Percentiles rank a stretch among this genome's conserved stretches.
Conservation (phyloP, 768 basidiomycete species). For the Tricholoma saponaceum region DNA sequence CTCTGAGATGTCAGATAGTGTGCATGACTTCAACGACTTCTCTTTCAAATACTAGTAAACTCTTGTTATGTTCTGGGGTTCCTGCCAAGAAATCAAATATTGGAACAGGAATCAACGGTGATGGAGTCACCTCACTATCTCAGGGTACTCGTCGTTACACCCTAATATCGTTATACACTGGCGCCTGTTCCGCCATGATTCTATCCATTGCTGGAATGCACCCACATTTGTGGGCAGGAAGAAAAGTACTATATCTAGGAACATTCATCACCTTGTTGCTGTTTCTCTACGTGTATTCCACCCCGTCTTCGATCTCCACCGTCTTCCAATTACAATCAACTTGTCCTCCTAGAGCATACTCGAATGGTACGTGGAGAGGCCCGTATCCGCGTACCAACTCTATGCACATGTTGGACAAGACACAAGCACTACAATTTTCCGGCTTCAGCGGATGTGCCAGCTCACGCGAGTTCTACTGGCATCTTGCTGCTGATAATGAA, state of each 20-base stretch:
- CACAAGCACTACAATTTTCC: slow-evolving; percentile 48
- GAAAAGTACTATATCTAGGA: slow-evolving; percentile 15
- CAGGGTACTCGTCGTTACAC: background rate
- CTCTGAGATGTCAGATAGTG: too few relatives aligned
- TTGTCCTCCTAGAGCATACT: slow-evolving; percentile 31
- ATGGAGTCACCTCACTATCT: background rate
- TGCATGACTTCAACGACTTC: background rate
- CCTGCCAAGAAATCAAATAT: background rate
- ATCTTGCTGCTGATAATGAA: slow-evolving; percentile 49
- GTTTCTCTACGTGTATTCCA: slow-evolving; percentile 21
- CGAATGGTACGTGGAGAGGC: slow-evolving; percentile 34
- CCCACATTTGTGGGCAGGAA: slow-evolving; percentile 17
- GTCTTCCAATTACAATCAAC: slow-evolving; percentile 8
- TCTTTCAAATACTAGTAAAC: background rate
- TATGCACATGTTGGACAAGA: slow-evolving; percentile 28
- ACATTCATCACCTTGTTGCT: slow-evolving; percentile 16
- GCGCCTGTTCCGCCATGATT: slow-evolving; percentile 3
- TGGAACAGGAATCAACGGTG: background rate
- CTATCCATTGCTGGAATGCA: slow-evolving; percentile 15
- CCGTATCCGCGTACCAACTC: slow-evolving; percentile 28
- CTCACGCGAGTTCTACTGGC: slow-evolving; percentile 60
- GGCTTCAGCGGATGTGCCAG: slow-evolving; percentile 62
- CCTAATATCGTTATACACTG: background rate
- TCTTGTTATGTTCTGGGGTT: background rate
- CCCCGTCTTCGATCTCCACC: slow-evolving; percentile 6